phyloP scores from a whole-genome alignment of 768 basidiomycete species.

The Myochromella boudieri region DNA sequence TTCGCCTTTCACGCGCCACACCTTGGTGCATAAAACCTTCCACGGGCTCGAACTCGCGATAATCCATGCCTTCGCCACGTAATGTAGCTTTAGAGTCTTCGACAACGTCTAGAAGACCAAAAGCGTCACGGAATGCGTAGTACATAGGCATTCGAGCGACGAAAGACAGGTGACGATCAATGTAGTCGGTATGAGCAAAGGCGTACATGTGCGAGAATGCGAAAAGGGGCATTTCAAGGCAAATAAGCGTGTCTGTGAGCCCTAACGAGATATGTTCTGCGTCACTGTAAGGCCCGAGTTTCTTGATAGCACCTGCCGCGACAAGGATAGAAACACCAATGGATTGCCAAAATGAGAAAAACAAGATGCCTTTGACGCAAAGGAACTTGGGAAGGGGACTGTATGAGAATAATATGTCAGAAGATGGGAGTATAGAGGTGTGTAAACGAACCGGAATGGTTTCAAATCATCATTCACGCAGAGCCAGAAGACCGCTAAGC shows the following conservation, averaged over 20 bases:
- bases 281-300: conserved; percentile 86
- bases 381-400: conserved; percentile 97
- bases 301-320: conserved; percentile 70
- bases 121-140: conserved; percentile 86
- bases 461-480: conserved; percentile 86
- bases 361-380: conserved; percentile 97
- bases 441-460: conserved; percentile 69
- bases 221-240: conserved; percentile 97
- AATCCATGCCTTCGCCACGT: conserved; percentile 88
- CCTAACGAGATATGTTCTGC: conserved; percentile 87
- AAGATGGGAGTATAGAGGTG: background rate
- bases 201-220: conserved; percentile 95
- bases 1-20: conserved; percentile 78
- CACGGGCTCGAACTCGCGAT: conserved; percentile 94
- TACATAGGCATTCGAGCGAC: conserved; percentile 89
- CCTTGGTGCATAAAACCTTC: conserved; percentile 94
- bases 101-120: conserved; percentile 83
- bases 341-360: conserved; percentile 99
- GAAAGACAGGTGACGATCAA: conserved; percentile 54
- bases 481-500: conserved; percentile 96
- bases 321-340: conserved; percentile 87
- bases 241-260: conserved; percentile 88
- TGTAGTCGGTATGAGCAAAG: conserved; percentile 88
- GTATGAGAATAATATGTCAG: conserved; percentile 5
- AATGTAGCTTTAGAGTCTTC: conserved; percentile 84